phyloP scores from a whole-genome alignment of 306 rosid genomes.

The Boehmeria nivea region DNA sequence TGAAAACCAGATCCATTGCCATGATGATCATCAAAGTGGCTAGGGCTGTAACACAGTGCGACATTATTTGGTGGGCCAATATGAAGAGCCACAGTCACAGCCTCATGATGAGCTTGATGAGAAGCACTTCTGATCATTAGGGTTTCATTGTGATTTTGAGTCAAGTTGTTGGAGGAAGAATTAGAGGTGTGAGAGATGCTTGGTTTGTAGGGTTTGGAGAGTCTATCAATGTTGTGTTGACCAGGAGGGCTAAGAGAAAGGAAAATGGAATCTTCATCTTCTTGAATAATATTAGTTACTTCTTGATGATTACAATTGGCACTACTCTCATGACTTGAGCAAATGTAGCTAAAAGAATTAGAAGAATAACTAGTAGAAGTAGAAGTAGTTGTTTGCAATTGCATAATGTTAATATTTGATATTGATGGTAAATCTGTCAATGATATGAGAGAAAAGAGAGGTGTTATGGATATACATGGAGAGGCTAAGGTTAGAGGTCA shows the following conservation, averaged over 20 bases:
- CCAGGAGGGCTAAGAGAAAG: conserved; percentile 57
- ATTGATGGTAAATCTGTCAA: too few species aligned
- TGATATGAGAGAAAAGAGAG: not conserved
- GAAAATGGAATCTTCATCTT: conserved; percentile 56
- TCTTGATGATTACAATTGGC: conserved; percentile 22
- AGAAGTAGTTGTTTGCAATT: conserved; percentile 3
- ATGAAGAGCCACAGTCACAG: conserved; percentile 74
- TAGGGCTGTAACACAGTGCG: not conserved
- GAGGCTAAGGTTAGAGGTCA: not conserved
- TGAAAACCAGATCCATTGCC: conserved; percentile 17
- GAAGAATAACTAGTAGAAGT: conserved; percentile 16
- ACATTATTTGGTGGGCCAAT: conserved; percentile 53
- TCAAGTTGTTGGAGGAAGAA: conserved; percentile 22
- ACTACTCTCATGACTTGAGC: too few species aligned
- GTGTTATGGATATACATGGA: not conserved
- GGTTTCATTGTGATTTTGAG: conserved; percentile 19
- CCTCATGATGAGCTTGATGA: conserved; percentile 24
- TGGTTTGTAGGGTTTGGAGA: too few species aligned
- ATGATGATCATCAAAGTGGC: conserved; percentile 23
- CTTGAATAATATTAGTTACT: conserved; percentile 7
- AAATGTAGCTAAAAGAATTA: conserved; percentile 32
- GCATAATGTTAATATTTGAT: not conserved
- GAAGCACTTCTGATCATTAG: conserved; percentile 16
- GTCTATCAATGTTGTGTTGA: conserved; percentile 20
- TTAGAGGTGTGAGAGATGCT: not conserved